Evolutionary conservation across 805 yeast genomes (phyloP), one percentile per base, ranked within the genome.

Genomic region (Metschnikowia continentalis): DNA sequence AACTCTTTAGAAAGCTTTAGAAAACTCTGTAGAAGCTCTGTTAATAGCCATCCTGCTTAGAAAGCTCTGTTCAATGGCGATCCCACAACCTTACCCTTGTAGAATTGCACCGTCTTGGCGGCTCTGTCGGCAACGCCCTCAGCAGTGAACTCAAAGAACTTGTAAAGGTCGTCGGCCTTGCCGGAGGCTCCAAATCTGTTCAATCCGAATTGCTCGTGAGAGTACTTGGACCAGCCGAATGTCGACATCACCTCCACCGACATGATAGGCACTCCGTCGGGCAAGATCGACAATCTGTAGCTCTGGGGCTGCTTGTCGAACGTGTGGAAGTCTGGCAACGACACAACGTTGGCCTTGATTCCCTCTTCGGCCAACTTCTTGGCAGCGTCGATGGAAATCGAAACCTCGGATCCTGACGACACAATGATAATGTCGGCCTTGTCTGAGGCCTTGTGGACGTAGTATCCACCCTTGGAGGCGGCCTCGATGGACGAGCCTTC

Each of bases 121-220:
- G 90, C 97, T 75, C 91, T 89, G 64, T 81, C 77, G 64, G 95
- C 92, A 71, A 94, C 78, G 60, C 96, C 97, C 70, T 89, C 97
- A 56, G 92, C 86, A 50, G 96, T 90, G 80, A 94, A 94, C 60
- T 81, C 96, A 63, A 92, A 88, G 77, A 66, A 76, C 74, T 88
- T 82, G 85, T 84, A 94, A 55, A 92, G 80, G 57, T 87, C 89
- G 52, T 75, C 72, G 67, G 86, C 94, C 71, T 88, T 87, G 70
- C 96, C 99, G 54, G 97, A 90, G 55, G 91, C 94, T 81, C 99
- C 99, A 69, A 94, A 94, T 77, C 89, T 83, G 82, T 90, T 83
- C 67, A 94, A 79, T 75, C 97, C 97, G 65, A 92, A 89, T 73
- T 90, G 96, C 79, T 88, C 95, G 77, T 94, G 99, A 53, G 97